phyloP scores from a whole-genome alignment of 192 early-diverging fungal genomes.

The Podila epigama region DNA sequence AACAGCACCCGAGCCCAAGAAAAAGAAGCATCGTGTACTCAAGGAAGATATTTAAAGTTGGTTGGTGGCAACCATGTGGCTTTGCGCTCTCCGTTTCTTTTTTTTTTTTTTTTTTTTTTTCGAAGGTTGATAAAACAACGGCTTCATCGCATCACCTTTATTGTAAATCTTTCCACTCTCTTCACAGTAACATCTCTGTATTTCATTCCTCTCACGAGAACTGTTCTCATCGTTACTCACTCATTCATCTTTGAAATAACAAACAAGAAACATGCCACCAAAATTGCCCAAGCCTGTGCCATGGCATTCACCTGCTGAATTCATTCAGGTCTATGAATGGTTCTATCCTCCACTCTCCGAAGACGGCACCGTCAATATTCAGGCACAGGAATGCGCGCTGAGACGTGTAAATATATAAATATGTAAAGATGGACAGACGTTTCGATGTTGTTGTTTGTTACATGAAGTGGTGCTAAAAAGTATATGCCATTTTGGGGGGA shows the following conservation, averaged over 20 bases:
- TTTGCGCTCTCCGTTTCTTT: background rate
- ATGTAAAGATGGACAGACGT: background rate
- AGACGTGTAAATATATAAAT: conserved; percentile 24
- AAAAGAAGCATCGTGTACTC: conserved; percentile 82
- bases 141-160: background rate
- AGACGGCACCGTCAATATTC: conserved; percentile 38
- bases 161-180: background rate
- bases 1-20: conserved; percentile 86
- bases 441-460: too few species aligned
- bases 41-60: conserved; percentile 65
- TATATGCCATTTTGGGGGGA: background rate
- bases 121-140: background rate
- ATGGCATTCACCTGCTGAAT: conserved; percentile 47
- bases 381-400: conserved; percentile 35
- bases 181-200: background rate
- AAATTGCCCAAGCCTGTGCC: conserved; percentile 47
- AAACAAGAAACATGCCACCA: conserved; percentile 15
- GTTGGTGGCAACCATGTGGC: background rate
- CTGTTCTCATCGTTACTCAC: background rate
- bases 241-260: background rate
- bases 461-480: background rate
- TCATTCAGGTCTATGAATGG: conserved; percentile 45
- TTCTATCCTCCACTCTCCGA: conserved; percentile 20
- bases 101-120: background rate
- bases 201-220: too few species aligned